phyloP scores from a whole-genome alignment of 78 protist genomes.

The Chrysochromulina tobinii region DNA sequence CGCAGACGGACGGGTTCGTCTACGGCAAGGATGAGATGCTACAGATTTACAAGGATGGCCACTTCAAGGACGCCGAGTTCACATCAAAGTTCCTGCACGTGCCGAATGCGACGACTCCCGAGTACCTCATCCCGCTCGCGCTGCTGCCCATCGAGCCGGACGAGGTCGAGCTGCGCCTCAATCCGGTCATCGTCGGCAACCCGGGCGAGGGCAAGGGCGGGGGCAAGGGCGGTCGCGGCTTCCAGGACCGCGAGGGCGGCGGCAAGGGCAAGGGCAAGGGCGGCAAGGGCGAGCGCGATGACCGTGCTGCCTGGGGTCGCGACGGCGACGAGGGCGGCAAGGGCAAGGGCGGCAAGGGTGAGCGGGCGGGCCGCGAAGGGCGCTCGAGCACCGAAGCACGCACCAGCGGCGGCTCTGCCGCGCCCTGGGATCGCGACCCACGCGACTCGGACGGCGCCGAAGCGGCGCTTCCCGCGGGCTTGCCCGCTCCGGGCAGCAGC shows the following conservation, averaged over 20 bases:
- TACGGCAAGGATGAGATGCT: not conserved
- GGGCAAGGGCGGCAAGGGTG: too few relatives aligned
- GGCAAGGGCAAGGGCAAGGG: not conserved
- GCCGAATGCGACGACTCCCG: not conserved
- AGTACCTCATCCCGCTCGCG: not conserved
- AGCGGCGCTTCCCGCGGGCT: not conserved
- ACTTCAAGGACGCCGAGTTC: not conserved
- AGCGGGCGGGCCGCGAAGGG: not conserved
- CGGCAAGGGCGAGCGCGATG: not conserved
- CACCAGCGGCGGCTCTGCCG: not conserved
- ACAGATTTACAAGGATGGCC: not conserved
- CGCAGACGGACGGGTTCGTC: too few relatives aligned
- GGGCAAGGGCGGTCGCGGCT: not conserved
- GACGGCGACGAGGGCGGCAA: not conserved
- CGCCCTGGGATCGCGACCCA: not conserved
- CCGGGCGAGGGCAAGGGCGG: not conserved
- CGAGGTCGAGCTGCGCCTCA: not conserved
- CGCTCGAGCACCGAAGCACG: not conserved
- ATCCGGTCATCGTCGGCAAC: not conserved
- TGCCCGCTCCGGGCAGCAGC: not conserved
- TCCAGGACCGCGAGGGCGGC: not conserved
- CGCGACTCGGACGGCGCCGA: not conserved
- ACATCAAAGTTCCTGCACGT: not conserved
- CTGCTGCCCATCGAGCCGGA: not conserved
- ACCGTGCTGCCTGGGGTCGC: not conserved